Evolutionary conservation across 345 rosid species (phyloP).

Genomic region (Euclidium syriacum): DNA sequence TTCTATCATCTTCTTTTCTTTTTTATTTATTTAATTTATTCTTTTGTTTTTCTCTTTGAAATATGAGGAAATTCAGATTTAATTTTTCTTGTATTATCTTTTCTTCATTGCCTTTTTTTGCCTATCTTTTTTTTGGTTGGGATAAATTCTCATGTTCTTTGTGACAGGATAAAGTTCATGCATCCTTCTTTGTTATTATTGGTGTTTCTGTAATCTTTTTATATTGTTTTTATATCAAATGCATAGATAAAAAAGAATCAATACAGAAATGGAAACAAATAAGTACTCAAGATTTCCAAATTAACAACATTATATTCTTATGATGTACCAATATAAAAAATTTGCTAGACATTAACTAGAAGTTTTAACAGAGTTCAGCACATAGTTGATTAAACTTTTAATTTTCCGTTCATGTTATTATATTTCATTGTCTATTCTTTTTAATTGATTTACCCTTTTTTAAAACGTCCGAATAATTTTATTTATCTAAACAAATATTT

Average conservation of each 20-base stretch:
- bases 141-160: constrained; percentile 74
- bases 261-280: not conserved
- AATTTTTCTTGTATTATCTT: constrained; percentile 16
- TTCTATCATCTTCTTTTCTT: constrained; percentile 35
- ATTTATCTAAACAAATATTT: too few species aligned
- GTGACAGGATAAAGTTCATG: constrained; percentile 41
- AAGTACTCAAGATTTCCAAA: not conserved
- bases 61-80: not conserved
- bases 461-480: too few species aligned
- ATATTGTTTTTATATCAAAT: not conserved
- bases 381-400: too few species aligned
- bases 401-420: too few species aligned
- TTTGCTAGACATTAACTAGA: too few species aligned
- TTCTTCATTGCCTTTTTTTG: constrained; percentile 19
- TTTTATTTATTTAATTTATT: not conserved
- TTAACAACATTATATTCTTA: not conserved
- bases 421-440: too few species aligned
- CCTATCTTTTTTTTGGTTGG: constrained; percentile 17
- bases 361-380: too few species aligned
- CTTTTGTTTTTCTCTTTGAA: constrained; percentile 5
- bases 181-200: constrained; percentile 22
- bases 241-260: not conserved
- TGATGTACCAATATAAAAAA: not conserved
- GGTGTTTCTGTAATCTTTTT: not conserved
- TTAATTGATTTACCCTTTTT: too few species aligned